Evolutionary conservation across 2,329 filamentous ascomycete genomes (phyloP).

Genomic region (Cryphonectria parasitica): DNA sequence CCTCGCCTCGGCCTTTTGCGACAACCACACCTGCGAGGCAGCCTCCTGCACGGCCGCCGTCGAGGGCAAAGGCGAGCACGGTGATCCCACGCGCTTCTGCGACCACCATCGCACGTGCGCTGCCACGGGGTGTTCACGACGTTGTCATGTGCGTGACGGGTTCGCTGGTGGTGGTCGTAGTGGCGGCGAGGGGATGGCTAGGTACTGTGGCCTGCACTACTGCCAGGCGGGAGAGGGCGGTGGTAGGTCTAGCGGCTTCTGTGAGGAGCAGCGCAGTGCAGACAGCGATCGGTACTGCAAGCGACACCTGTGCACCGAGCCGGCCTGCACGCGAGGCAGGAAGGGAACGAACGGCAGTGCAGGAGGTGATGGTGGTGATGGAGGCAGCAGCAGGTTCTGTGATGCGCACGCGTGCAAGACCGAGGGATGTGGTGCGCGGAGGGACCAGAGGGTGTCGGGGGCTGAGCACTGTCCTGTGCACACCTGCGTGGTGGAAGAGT

Average conservation of each 20-base stretch:
- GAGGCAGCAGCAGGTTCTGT: slow-evolving; percentile 9
- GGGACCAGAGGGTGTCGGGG: slow-evolving; percentile 15
- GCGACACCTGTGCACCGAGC: slow-evolving; percentile 21
- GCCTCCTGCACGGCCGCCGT: slow-evolving; percentile 26
- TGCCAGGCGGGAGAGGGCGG: slow-evolving; percentile 18
- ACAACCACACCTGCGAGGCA: slow-evolving; percentile 30
- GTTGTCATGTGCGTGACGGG: slow-evolving; percentile 22
- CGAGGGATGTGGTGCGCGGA: slow-evolving; percentile 21
- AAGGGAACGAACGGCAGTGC: slow-evolving; percentile 4
- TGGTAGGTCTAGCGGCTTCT: slow-evolving; percentile 7
- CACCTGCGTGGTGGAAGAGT: slow-evolving; percentile 20
- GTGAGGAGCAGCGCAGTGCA: slow-evolving; percentile 10
- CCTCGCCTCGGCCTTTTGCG: slow-evolving; percentile 27
- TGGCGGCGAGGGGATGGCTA: slow-evolving; percentile 13
- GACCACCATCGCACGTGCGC: slow-evolving; percentile 28
- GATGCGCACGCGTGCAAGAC: slow-evolving; percentile 19
- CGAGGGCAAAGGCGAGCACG: slow-evolving; percentile 16
- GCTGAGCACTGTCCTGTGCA: slow-evolving; percentile 21
- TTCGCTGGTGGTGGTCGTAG: not conserved
- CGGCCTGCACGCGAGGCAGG: slow-evolving; percentile 4
- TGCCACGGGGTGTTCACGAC: slow-evolving; percentile 21
- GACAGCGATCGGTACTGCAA: slow-evolving; percentile 13
- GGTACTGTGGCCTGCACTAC: slow-evolving; percentile 30
- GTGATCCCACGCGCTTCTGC: slow-evolving; percentile 25
- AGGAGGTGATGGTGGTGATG: not conserved